Evolutionary conservation across 305 asterid genomes (phyloP).

Genomic region (Andrographis paniculata): DNA sequence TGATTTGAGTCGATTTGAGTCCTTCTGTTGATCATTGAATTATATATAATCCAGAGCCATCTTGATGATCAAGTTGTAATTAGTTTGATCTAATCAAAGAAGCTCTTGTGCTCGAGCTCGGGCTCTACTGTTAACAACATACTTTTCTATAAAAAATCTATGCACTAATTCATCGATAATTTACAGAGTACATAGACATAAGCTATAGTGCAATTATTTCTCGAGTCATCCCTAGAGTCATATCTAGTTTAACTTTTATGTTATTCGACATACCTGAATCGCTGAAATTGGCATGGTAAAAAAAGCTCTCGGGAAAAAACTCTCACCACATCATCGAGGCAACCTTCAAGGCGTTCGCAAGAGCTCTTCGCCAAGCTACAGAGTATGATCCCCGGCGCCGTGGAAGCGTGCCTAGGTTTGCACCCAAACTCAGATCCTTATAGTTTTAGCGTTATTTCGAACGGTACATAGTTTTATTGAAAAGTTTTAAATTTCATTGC

Average conservation of each 20-base stretch:
- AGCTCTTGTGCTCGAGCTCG: too few relatives aligned
- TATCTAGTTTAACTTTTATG: not conserved
- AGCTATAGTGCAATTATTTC: too few relatives aligned
- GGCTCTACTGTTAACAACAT: too few relatives aligned
- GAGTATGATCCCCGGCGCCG: constrained; percentile 76
- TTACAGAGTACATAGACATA: too few relatives aligned
- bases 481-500: not conserved
- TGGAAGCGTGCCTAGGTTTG: constrained; percentile 75
- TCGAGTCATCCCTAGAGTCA: too few relatives aligned
- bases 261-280: constrained; percentile 10
- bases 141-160: too few relatives aligned
- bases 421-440: not conserved
- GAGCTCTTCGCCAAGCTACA: constrained; percentile 97
- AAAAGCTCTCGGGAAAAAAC: constrained; percentile 80
- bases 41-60: too few relatives aligned
- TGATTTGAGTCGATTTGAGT: constrained; percentile 5
- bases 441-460: not conserved
- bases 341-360: constrained; percentile 94
- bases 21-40: too few relatives aligned
- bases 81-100: too few relatives aligned
- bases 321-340: constrained; percentile 98
- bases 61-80: too few relatives aligned
- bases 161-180: too few relatives aligned
- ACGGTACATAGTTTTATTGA: not conserved
- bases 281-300: constrained; percentile 16